Conservation (phyloP, 2,329 filamentous ascomycete species). For the Ophiostoma fasciatum region DNA sequence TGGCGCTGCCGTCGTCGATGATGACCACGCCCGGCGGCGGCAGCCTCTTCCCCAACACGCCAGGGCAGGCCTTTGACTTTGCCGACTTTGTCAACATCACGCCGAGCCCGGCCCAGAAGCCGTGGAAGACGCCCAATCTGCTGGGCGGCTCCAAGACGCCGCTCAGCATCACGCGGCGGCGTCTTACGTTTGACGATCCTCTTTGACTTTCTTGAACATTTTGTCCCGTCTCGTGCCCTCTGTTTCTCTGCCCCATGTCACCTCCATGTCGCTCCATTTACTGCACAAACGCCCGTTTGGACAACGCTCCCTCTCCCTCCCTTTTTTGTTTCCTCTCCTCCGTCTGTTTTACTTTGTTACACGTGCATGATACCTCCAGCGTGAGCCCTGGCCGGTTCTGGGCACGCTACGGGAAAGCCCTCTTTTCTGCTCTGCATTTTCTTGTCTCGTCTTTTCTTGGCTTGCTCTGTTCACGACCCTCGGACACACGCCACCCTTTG, state of each 20-base stretch:
- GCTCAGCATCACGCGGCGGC: conserved; percentile 53
- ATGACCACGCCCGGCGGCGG: conserved; percentile 72
- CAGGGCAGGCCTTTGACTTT: conserved; percentile 77
- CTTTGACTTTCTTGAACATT: conserved; percentile 3
- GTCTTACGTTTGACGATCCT: conserved; percentile 64
- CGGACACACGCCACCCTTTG: no score
- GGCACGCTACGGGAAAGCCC: conserved; percentile 7
- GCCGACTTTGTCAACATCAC: conserved; percentile 96
- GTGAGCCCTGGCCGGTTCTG: conserved; percentile 11
- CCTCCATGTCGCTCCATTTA: conserved; percentile 1
- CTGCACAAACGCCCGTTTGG: conserved; percentile 10
- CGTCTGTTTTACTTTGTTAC: not conserved
- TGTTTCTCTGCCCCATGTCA: not conserved
- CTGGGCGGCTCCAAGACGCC: conserved; percentile 31
- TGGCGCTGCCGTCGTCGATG: conserved; percentile 64
- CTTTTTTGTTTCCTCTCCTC: not conserved
- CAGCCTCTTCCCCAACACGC: conserved; percentile 59
- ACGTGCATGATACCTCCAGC: conserved; percentile 11
- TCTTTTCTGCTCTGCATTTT: not conserved
- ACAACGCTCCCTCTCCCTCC: not conserved
- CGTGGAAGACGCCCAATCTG: conserved; percentile 67
- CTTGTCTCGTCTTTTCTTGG: no score
- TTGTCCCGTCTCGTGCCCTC: not conserved
- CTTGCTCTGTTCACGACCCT: not conserved
- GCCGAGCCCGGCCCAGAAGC: conserved; percentile 80